These are phyloP conservation scores for Pulveroboletus sp. DNA, from an alignment of 768 basidiomycete genomes.

Conservation along the genomic window DNA sequence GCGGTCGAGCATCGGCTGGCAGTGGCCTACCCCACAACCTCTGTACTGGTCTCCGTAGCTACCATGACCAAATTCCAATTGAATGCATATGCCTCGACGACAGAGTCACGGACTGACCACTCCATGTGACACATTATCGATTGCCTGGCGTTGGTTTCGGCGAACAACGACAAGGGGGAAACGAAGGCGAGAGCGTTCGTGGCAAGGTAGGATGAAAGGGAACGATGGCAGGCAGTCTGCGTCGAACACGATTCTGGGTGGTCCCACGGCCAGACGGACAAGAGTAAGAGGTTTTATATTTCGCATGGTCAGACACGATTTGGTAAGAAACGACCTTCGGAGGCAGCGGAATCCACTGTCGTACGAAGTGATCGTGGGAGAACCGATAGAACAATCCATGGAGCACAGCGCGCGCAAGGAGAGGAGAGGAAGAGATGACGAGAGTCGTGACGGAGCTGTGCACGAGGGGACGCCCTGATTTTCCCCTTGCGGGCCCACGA, in stretches of 20 bases:
- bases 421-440: background rate
- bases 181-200: background rate
- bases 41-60: slow-evolving; percentile 41
- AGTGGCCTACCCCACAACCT: slow-evolving; percentile 36
- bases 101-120: slow-evolving; percentile 36
- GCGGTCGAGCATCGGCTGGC: background rate
- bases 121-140: slow-evolving; percentile 53
- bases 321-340: slow-evolving; percentile 30
- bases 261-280: background rate
- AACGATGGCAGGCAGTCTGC: background rate
- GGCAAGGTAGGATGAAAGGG: background rate
- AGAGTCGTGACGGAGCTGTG: slow-evolving; percentile 21
- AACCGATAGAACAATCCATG: slow-evolving; percentile 12
- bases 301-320: slow-evolving; percentile 21
- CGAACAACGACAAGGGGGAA: background rate
- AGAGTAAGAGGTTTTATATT: slow-evolving; percentile 26
- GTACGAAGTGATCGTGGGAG: slow-evolving; percentile 34
- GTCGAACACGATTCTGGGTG: background rate
- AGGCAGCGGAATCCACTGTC: slow-evolving; percentile 24
- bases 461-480: slow-evolving; percentile 24
- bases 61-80: slow-evolving; percentile 3
- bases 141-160: slow-evolving; percentile 1
- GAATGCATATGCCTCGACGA: slow-evolving; percentile 4
- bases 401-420: slow-evolving; percentile 1
- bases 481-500: slow-evolving; percentile 21